Evolutionary conservation across 805 yeast genomes (phyloP), one percentile per base, ranked within the genome.

Genomic region (Cyberlindnera nakhonratchasimensis): DNA sequence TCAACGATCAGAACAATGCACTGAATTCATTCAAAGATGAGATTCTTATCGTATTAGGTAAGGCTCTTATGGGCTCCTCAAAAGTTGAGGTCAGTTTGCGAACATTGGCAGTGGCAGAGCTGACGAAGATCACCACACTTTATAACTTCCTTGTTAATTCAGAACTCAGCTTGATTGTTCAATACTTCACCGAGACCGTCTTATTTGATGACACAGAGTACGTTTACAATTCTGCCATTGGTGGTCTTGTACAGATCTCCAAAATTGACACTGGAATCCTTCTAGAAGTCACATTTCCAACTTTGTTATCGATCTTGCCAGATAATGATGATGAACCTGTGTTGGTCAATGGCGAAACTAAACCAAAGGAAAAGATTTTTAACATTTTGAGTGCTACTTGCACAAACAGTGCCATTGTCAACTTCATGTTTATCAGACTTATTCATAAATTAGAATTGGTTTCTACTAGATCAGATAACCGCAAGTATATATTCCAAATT

Each of bases 51-150:
- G 66, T 82, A 32, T 60, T 87, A 50, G 79, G 89, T n/a, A 81
- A 77, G 54, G 72, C 86, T 5, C 67, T 90, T 37, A 75, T 82
- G 57, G 73, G 83, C 0, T 72, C 86, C 0, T 79, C 95, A 0
- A 72, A 71, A 25, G 64, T 77, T 23, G 96, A 86, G 53, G 80
- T 80, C 10, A 77, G 89, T 2, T 68, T 88, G 43, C 72, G 88
- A 53, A 71, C 83, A 21, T 65, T 82, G 30, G 76, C 93, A 1
- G 66, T 85, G 22, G 77, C 77, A 40, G 86, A 84, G 34, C 69
- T 88, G 38, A 70, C 79, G 1, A 76, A 77, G 38, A 55, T 87
- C 32, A 66, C 80, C 8, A 64, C 69, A 23, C 64, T 85, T 50
- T 60, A 64, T 2, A 65, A 63, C 1, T 80, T 77, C 49, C 62